Conservation (phyloP, 768 basidiomycete species). For the Naganishia vishniacii region DNA sequence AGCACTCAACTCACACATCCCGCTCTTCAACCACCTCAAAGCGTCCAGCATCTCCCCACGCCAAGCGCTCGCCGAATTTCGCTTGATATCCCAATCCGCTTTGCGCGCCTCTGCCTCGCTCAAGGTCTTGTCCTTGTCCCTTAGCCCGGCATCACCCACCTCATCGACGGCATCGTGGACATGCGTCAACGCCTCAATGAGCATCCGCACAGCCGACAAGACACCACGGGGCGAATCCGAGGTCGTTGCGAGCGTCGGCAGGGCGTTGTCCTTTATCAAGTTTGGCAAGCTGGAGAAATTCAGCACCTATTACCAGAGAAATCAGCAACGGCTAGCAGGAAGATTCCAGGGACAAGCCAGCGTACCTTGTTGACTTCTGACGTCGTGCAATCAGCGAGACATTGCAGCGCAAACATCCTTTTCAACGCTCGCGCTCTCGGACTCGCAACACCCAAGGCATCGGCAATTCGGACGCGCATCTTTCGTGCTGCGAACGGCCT, state of each 20-base stretch:
- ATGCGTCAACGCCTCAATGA: not conserved
- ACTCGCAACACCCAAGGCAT: not conserved
- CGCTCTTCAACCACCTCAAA: conserved; percentile 11
- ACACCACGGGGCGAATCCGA: conserved; percentile 2
- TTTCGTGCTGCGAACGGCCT: not conserved
- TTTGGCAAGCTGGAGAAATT: not conserved
- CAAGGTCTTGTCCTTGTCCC: not conserved
- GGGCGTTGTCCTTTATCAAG: not conserved
- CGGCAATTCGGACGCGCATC: not conserved
- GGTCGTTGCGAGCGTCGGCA: not conserved
- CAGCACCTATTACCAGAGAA: not conserved
- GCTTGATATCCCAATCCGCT: not conserved
- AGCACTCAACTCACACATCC: conserved; percentile 6
- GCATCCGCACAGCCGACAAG: not conserved
- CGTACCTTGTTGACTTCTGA: not conserved
- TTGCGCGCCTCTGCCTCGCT: not conserved
- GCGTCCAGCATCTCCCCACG: conserved; percentile 10
- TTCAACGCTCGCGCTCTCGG: not conserved
- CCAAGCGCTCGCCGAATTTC: not conserved
- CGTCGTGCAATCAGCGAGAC: not conserved
- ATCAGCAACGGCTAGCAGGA: not conserved
- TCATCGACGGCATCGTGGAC: not conserved
- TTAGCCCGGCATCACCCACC: not conserved
- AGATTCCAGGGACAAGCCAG: no score
- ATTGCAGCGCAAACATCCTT: not conserved